Conservation (phyloP, 148 eudicot genomes). For the Rhododendron henanense region DNA sequence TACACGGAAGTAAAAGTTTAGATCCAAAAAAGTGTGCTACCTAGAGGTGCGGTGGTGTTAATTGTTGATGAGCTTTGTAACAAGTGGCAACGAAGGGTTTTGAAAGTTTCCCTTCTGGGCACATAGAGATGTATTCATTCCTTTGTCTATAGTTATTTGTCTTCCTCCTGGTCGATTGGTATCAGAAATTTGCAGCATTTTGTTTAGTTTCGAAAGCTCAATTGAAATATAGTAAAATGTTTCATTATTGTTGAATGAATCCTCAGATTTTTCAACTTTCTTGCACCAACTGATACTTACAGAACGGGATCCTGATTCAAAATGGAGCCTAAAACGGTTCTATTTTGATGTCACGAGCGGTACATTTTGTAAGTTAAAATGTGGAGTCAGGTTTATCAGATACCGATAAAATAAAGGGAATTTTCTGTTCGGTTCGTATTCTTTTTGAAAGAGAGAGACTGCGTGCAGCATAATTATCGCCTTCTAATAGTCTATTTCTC, state of each 20-base stretch:
- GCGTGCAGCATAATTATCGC: neutral
- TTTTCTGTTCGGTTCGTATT: neutral
- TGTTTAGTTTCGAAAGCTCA: conserved; percentile 9
- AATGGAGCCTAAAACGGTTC: neutral
- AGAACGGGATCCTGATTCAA: neutral
- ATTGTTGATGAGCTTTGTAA: neutral
- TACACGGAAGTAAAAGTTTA: neutral
- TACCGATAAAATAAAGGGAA: neutral
- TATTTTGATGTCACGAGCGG: neutral
- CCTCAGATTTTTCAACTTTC: neutral
- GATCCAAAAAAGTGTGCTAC: neutral
- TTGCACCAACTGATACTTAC: neutral
- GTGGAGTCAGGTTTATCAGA: neutral
- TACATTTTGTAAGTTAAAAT: neutral
- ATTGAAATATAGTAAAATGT: neutral
- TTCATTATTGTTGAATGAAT: neutral
- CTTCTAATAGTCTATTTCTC: neutral
- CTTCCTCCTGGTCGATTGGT: neutral
- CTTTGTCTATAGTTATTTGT: conserved; percentile 9
- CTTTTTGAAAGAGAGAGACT: neutral
- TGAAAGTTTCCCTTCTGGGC: conserved; percentile 7
- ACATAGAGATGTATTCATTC: conserved; percentile 13
- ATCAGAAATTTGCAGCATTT: conserved; percentile 3
- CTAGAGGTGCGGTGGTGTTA: neutral
- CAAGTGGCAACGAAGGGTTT: neutral